Evolutionary conservation across 2,329 filamentous ascomycete genomes (phyloP).

Genomic region (Graphilbum ipis-grandicollis): DNA sequence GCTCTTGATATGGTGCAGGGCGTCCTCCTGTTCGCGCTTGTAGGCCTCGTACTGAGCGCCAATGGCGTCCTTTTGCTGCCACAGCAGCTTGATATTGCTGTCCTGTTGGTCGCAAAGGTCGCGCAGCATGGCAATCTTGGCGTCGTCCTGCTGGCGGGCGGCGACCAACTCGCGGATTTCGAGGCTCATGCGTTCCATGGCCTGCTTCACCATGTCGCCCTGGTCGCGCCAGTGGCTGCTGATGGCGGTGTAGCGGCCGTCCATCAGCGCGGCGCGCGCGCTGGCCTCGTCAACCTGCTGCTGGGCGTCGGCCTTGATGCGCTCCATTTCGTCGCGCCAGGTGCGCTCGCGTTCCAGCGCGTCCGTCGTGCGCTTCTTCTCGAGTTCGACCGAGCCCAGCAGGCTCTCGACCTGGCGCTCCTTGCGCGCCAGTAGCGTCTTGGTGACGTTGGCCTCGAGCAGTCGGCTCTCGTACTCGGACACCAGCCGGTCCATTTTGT

Average conservation of each 20-base stretch:
- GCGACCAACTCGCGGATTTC: conserved; percentile 38
- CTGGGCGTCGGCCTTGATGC: conserved; percentile 38
- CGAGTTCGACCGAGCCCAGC: conserved; percentile 43
- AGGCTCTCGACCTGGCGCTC: conserved; percentile 59
- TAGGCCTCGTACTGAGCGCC: conserved; percentile 43
- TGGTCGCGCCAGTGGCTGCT: conserved; percentile 50
- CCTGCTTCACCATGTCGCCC: conserved; percentile 40
- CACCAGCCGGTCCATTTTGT: conserved; percentile 51
- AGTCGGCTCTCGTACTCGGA: conserved; percentile 53
- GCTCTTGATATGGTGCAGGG: conserved; percentile 39
- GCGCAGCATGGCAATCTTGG: conserved; percentile 44
- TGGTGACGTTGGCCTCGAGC: conserved; percentile 54
- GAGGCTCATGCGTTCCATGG: conserved; percentile 28
- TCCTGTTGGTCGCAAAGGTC: conserved; percentile 60
- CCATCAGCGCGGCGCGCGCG: conserved; percentile 46
- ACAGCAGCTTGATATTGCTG: conserved; percentile 43
- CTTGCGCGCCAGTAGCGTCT: conserved; percentile 51
- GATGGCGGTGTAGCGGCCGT: conserved; percentile 52
- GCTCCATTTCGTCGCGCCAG: conserved; percentile 49
- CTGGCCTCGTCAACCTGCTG: conserved; percentile 49
- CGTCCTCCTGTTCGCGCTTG: conserved; percentile 44
- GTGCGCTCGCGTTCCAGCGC: conserved; percentile 42
- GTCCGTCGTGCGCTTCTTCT: conserved; percentile 41
- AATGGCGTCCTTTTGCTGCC: conserved; percentile 45
- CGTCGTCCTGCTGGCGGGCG: conserved; percentile 41